These are phyloP conservation scores for Tagetes patula DNA, from an alignment of 129 eudicot species.

Conservation along the genomic window DNA sequence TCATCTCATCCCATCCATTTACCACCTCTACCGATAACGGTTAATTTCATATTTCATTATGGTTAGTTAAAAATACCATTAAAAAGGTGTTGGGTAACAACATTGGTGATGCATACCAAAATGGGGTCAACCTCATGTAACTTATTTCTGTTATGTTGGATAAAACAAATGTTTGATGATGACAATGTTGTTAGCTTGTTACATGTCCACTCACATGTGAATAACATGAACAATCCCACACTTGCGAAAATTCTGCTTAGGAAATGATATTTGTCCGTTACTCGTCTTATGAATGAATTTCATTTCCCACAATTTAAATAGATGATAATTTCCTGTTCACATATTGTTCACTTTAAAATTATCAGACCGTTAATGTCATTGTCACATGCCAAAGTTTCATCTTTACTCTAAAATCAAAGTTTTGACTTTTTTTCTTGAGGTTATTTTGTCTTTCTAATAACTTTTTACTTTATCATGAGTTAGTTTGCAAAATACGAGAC, in stretches of 20 bases:
- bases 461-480: no score
- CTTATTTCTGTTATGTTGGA: conserved; percentile 40
- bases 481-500: no score
- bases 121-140: conserved; percentile 38
- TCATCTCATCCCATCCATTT: no score
- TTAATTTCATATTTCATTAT: background rate
- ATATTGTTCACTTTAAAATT: background rate
- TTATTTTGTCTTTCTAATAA: no score
- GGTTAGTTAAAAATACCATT: background rate
- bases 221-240: conserved; percentile 41
- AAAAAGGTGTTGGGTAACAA: background rate
- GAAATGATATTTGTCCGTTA: conserved; percentile 42
- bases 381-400: no score
- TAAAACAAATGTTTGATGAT: conserved; percentile 40
- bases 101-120: conserved; percentile 20
- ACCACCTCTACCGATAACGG: background rate
- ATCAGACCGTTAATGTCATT: no score
- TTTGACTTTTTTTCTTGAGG: no score
- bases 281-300: conserved; percentile 15
- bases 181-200: conserved; percentile 43
- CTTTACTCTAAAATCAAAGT: no score
- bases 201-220: conserved; percentile 34
- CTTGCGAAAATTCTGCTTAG: conserved; percentile 47
- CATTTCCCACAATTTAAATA: background rate
- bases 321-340: background rate